These are phyloP conservation scores for Zygnema circumcarinatum DNA, from an alignment of 139 green algal genomes.

Conservation along the genomic window DNA sequence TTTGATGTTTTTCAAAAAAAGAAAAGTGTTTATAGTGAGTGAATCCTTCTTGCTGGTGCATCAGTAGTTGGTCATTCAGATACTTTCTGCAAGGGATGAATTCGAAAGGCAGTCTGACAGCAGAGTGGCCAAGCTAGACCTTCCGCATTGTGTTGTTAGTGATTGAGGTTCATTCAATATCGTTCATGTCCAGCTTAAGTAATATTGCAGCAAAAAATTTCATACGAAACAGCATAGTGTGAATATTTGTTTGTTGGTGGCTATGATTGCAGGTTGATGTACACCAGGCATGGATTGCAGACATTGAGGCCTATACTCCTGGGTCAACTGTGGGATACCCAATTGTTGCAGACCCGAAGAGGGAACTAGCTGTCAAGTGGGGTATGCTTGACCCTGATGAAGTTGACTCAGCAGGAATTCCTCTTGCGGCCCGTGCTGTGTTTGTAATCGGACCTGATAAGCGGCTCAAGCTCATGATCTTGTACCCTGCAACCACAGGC, in stretches of 20 bases:
- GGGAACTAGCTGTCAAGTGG: conserved; percentile 68
- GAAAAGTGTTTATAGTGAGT: no score
- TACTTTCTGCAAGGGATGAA: no score
- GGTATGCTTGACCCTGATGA: conserved; percentile 82
- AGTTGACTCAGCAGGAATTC: conserved; percentile 67
- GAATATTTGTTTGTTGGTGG: background rate
- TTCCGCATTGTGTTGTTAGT: no score
- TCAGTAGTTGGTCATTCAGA: no score
- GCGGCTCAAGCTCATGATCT: conserved; percentile 74
- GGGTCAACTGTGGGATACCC: conserved; percentile 66
- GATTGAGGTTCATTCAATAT: no score
- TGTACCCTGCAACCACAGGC: conserved; percentile 78
- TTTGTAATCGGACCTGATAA: conserved; percentile 78
- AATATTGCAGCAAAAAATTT: no score
- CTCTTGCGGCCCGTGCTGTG: conserved; percentile 71
- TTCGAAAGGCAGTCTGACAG: no score
- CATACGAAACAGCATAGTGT: no score
- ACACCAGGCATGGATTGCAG: conserved; percentile 76
- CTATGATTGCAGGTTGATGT: conserved; percentile 51
- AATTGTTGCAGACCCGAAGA: conserved; percentile 73
- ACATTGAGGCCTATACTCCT: conserved; percentile 73
- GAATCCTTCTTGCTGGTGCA: no score
- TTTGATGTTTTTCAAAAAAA: no score
- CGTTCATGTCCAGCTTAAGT: no score
- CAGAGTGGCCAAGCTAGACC: no score